Conservation (phyloP, 1,284 basidiomycete genomes). For the Cryptococcus maquisensis region DNA sequence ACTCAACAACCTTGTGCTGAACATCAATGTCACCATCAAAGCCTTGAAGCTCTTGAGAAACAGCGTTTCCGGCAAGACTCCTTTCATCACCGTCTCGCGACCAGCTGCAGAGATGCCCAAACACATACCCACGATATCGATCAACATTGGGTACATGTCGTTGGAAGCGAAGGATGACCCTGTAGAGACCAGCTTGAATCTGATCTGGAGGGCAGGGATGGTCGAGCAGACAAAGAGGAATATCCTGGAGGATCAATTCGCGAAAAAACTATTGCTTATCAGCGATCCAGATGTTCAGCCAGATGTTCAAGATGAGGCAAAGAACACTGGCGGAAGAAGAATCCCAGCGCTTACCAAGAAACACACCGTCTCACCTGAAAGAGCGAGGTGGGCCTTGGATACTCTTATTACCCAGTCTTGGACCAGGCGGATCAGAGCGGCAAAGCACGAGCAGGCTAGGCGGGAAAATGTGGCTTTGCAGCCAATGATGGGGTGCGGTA, state of each 20-base stretch:
- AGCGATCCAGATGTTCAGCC: constrained; percentile 37
- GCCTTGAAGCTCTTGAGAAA: constrained; percentile 60
- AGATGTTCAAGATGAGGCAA: background rate
- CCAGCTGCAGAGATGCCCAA: constrained; percentile 71
- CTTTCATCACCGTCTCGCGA: constrained; percentile 40
- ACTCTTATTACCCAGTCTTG: constrained; percentile 75
- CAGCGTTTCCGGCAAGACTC: constrained; percentile 19
- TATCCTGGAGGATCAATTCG: constrained; percentile 76
- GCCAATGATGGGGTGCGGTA: constrained; percentile 30
- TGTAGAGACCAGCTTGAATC: constrained; percentile 73
- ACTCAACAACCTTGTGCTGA: constrained; percentile 67
- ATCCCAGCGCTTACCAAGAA: constrained; percentile 24
- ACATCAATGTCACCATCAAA: constrained; percentile 63
- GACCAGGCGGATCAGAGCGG: constrained; percentile 56
- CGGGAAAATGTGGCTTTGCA: constrained; percentile 50
- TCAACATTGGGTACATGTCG: constrained; percentile 61
- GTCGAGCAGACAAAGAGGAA: constrained; percentile 70
- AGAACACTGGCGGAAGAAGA: background rate
- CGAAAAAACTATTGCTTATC: constrained; percentile 65
- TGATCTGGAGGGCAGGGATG: constrained; percentile 72
- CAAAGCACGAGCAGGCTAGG: constrained; percentile 49
- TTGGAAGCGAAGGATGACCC: constrained; percentile 85
- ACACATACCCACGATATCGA: constrained; percentile 60
- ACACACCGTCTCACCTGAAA: constrained; percentile 60
- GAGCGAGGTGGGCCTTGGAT: constrained; percentile 70